Evolutionary conservation across 345 rosid genomes (phyloP).

Genomic region (Eucalyptus dawsonii): DNA sequence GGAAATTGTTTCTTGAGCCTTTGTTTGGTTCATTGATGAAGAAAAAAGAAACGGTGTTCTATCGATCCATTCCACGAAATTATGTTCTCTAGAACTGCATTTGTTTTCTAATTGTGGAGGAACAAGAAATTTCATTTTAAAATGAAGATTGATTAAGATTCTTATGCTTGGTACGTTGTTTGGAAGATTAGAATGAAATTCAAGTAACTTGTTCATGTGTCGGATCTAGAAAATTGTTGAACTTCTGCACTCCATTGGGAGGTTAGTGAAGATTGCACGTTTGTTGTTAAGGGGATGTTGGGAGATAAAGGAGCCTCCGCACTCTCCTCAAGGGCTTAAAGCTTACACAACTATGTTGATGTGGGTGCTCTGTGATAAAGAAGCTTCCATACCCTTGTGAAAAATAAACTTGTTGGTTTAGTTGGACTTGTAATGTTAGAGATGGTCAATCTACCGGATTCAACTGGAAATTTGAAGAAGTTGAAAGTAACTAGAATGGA

Average conservation of each 20-base stretch:
- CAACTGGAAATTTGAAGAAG: too few species aligned
- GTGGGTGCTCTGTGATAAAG: too few species aligned
- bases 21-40: too few species aligned
- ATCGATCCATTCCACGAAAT: background rate
- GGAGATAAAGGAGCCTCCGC: background rate
- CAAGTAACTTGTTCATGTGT: background rate
- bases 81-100: background rate
- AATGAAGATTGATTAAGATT: background rate
- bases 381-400: too few species aligned
- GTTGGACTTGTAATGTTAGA: too few species aligned
- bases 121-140: too few species aligned
- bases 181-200: background rate
- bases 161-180: background rate
- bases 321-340: background rate
- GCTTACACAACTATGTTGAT: too few species aligned
- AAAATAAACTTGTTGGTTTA: too few species aligned
- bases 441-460: too few species aligned
- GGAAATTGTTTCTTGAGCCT: too few species aligned
- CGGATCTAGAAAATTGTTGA: too few species aligned
- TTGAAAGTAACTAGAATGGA: too few species aligned
- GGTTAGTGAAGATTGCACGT: background rate
- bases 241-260: background rate
- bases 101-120: background rate
- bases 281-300: background rate
- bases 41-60: background rate